phyloP scores from a whole-genome alignment of 2,329 filamentous ascomycete genomes.

The Fusarium sp. region DNA sequence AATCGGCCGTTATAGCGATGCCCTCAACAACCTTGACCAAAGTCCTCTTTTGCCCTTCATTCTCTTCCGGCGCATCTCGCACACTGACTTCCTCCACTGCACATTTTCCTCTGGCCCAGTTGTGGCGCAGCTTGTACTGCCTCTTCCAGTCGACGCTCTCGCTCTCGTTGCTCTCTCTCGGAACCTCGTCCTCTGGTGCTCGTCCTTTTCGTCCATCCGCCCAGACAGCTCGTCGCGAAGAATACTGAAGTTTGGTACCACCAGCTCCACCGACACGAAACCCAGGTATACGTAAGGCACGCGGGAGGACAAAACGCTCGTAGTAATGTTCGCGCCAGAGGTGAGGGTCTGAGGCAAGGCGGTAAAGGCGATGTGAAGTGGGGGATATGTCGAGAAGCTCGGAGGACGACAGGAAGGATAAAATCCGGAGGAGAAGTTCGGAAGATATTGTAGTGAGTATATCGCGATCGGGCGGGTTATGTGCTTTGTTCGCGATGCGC shows the following conservation, averaged over 20 bases:
- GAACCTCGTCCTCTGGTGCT: constrained; percentile 55
- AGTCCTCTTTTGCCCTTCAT: constrained; percentile 65
- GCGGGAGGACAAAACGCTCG: constrained; percentile 84
- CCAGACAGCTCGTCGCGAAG: constrained; percentile 60
- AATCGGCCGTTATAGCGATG: constrained; percentile 82
- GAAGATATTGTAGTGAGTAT: constrained; percentile 82
- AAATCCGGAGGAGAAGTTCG: constrained; percentile 86
- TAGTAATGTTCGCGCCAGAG: constrained; percentile 94
- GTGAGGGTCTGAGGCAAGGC: constrained; percentile 83
- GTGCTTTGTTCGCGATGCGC: constrained; percentile 29
- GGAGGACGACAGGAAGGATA: constrained; percentile 79
- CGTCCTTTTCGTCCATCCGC: constrained; percentile 61
- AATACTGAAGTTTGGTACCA: constrained; percentile 59
- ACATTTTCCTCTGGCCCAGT: constrained; percentile 89
- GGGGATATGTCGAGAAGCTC: constrained; percentile 73
- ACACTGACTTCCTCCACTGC: constrained; percentile 83
- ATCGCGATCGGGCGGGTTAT: constrained; percentile 59
- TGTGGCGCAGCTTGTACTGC: constrained; percentile 89
- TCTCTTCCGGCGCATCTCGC: constrained; percentile 52
- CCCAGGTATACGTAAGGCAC: constrained; percentile 81
- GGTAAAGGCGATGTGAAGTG: constrained; percentile 81
- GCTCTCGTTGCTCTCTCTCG: constrained; percentile 7
- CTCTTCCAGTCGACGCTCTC: constrained; percentile 82
- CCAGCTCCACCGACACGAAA: constrained; percentile 58
- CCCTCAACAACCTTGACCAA: constrained; percentile 84